A percentile compares a stretch with the other conserved stretches of the same genome.
These are phyloP conservation scores for Kingdonia uniflora DNA, from an alignment of 164 flowering plant genomes.

Conservation along the genomic window DNA sequence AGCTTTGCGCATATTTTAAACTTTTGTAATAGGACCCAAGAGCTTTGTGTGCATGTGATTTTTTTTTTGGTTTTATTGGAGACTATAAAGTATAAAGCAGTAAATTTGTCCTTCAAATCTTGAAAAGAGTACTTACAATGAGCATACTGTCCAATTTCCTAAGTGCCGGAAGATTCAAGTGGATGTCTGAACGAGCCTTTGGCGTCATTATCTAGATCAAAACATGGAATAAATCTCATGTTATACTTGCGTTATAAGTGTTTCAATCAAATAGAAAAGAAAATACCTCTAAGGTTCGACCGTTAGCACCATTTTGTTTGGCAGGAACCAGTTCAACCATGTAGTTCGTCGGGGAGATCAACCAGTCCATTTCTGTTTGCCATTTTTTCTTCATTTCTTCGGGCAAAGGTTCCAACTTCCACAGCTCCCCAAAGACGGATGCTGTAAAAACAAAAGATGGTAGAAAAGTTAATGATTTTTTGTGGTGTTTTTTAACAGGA, in stretches of 20 bases:
- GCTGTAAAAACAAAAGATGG: conserved; percentile 46
- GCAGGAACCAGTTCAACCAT: conserved; percentile 98
- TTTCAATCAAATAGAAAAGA: neutral
- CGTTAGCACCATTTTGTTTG: conserved; percentile 64
- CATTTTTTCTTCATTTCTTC: conserved; percentile 70
- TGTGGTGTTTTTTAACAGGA: no score
- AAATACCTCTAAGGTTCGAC: conserved; percentile 63
- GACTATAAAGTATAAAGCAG: no score
- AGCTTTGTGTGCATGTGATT: no score
- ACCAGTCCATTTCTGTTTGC: conserved; percentile 85
- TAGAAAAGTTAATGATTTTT: no score
- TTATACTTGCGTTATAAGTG: neutral
- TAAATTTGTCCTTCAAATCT: neutral
- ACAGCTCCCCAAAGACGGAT: conserved; percentile 83
- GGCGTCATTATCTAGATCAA: conserved; percentile 86
- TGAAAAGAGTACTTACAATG: conserved; percentile 49
- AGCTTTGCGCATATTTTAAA: no score
- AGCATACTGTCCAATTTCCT: conserved; percentile 92
- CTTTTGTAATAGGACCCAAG: no score
- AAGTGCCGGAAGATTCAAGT: conserved; percentile 92
- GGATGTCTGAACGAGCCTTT: conserved; percentile 78
- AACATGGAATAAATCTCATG: conserved; percentile 2
- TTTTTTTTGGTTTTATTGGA: no score
- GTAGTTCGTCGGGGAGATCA: conserved; percentile 76
- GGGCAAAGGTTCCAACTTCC: conserved; percentile 89